Base-by-base conservation (phyloP, 2,329 filamentous ascomycete genomes). In the Lachnellula arida region DNA sequence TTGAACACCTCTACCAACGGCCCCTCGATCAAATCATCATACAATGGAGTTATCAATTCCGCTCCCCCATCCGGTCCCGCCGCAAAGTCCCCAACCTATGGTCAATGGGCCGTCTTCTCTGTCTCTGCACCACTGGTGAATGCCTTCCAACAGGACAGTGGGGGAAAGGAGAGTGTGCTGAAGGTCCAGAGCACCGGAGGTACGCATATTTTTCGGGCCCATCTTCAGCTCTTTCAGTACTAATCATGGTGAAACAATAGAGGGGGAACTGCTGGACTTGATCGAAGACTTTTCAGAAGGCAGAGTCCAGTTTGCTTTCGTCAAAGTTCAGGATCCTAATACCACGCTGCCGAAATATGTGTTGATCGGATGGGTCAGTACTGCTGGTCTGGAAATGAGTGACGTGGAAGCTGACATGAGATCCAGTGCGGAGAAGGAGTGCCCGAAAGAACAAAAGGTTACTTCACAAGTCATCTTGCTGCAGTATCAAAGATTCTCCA, bases 221-320 rank as follows among this genome's bases (percentile, higher is more conserved):
- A 15, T 15, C 22, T 39, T n/a, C 46, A 53, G 14, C 39, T 40
- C 25, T 25, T 40, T 5, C n/a, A 49, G 68, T 57, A 53, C 57
- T 65, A 49, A 65, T 46, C 35, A 17, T 40, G 22, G 7, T 14
- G 22, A 53, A 40, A 34, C 46, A 40, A 53, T 69, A 94, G 92
- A 97, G 76, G 94, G 94, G 60, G 93, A 99, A 74, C 79, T 99
- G 60, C 78, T 85, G 55, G 91, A 97, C 63, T 79, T 99, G 57
- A 83, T 96, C 65, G 94, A 99, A 65, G 94, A 99, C 62, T 96
- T 99, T 74, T 97, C 87, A 64, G 94, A 99, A 73, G 94, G 94
- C 53, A 88, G 91, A 67, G 88, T 99, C 64, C 94, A 99, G 74
- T 99, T 97, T 74, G 94, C 91, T 28, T 97, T 95, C 69, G 86